Evolutionary conservation across 371 early-diverging fungal species (phyloP).

Genomic region (Nematocida sp.): DNA sequence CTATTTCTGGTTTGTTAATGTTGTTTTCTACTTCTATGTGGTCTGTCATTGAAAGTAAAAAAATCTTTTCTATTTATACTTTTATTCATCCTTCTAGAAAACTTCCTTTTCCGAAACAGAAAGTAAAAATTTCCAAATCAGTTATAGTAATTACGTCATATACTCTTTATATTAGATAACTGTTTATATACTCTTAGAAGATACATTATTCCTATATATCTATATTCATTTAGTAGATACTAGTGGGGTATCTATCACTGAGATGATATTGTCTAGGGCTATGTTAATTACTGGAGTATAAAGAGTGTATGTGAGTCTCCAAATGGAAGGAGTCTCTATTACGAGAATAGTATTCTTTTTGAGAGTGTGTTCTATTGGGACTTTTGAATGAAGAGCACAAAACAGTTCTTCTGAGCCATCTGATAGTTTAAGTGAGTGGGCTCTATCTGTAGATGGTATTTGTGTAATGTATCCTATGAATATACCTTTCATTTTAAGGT

Average conservation of each 20-base stretch:
- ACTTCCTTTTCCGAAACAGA: too few relatives aligned
- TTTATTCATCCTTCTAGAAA: too few relatives aligned
- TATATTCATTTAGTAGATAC: too few relatives aligned
- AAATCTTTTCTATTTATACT: not conserved
- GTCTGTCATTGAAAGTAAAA: not conserved
- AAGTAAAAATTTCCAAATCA: too few relatives aligned
- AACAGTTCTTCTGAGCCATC: conserved; percentile 19
- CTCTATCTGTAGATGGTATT: not conserved
- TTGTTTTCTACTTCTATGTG: conserved; percentile 4
- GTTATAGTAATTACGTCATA: too few relatives aligned
- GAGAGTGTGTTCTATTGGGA: not conserved
- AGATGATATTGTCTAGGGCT: conserved; percentile 1
- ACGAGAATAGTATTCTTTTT: conserved; percentile 32
- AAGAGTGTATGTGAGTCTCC: conserved; percentile 20
- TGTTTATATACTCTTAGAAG: too few relatives aligned
- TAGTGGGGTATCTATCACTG: not conserved
- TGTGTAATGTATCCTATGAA: conserved; percentile 2
- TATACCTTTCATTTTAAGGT: conserved; percentile 2
- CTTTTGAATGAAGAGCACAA: conserved; percentile 25
- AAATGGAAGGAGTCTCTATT: conserved; percentile 31
- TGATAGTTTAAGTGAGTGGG: not conserved
- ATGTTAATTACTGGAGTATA: conserved; percentile 5
- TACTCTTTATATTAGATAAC: too few relatives aligned
- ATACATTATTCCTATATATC: too few relatives aligned
- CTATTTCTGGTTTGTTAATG: not conserved